phyloP scores from a whole-genome alignment of 352 stramenopile species.

The Globisporangium uncinulatum region DNA sequence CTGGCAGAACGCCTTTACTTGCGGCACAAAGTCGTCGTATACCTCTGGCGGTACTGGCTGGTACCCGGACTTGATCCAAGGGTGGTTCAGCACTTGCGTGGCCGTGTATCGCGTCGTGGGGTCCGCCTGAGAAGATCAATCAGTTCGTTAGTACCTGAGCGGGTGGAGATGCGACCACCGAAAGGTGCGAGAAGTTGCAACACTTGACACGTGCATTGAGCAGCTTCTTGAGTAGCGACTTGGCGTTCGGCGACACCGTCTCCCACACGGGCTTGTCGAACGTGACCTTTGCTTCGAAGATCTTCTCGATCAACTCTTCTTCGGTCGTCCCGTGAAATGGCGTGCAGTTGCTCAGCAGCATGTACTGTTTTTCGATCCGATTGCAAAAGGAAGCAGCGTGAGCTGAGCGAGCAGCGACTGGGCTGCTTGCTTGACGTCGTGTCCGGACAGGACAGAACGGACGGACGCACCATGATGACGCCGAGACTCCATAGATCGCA shows the following conservation, averaged over 20 bases:
- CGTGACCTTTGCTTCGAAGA: slow-evolving; percentile 55
- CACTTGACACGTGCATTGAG: slow-evolving; percentile 37
- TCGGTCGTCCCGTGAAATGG: slow-evolving; percentile 66
- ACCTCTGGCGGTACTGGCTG: slow-evolving; percentile 29
- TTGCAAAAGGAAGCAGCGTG: background rate
- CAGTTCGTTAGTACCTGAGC: background rate
- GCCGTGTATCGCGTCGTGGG: slow-evolving; percentile 48
- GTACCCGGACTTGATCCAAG: slow-evolving; percentile 65
- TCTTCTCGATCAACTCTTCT: slow-evolving; percentile 69
- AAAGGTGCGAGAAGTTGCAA: background rate
- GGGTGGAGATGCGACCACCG: background rate
- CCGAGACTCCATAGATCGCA: slow-evolving; percentile 83
- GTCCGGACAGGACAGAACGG: background rate
- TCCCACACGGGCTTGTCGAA: slow-evolving; percentile 54
- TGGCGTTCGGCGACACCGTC: slow-evolving; percentile 52
- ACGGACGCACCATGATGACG: slow-evolving; percentile 62
- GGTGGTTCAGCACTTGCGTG: slow-evolving; percentile 54
- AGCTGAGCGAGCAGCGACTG: background rate
- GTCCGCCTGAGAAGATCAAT: slow-evolving; percentile 24
- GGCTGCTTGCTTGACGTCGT: background rate
- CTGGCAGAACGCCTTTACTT: slow-evolving; percentile 59
- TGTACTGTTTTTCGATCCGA: slow-evolving; percentile 46
- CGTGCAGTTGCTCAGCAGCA: slow-evolving; percentile 74
- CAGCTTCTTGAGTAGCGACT: slow-evolving; percentile 66
- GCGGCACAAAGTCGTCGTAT: slow-evolving; percentile 59